phyloP scores from a whole-genome alignment of 805 yeast species.

The Candida berthetii region DNA sequence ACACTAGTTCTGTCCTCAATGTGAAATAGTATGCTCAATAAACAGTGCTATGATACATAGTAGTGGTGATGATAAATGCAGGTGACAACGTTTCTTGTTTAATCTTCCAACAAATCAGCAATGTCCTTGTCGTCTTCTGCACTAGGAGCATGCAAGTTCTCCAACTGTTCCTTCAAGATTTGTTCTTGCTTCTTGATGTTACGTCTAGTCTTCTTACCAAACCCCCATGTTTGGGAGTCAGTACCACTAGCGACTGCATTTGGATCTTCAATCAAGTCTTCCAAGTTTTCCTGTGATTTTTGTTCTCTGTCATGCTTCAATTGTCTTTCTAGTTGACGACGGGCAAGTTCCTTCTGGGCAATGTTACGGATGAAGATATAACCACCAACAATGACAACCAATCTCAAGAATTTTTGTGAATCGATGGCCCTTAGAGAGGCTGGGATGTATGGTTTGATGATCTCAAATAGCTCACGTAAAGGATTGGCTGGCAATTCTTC shows the following conservation, averaged over 20 bases:
- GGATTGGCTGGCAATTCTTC: background rate
- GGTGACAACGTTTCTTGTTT: slow-evolving; percentile 1
- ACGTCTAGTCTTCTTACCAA: slow-evolving; percentile 74
- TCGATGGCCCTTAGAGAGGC: slow-evolving; percentile 31
- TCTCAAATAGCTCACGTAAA: background rate
- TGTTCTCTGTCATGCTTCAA: slow-evolving; percentile 40
- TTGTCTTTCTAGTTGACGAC: slow-evolving; percentile 49
- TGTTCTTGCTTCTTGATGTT: slow-evolving; percentile 50
- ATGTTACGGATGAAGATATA: slow-evolving; percentile 54
- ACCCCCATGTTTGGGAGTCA: slow-evolving; percentile 52
- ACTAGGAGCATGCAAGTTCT: slow-evolving; percentile 39
- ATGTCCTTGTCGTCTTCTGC: slow-evolving; percentile 61
- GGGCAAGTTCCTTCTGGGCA: slow-evolving; percentile 50
- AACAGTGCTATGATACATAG: background rate
- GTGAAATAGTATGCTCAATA: background rate
- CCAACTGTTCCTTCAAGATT: slow-evolving; percentile 39
- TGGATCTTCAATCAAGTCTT: slow-evolving; percentile 26
- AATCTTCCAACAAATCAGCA: slow-evolving; percentile 60
- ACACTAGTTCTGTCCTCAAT: no score
- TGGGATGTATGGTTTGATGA: slow-evolving; percentile 8
- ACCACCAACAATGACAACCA: slow-evolving; percentile 53
- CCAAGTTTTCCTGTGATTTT: slow-evolving; percentile 27
- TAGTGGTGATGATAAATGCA: background rate
- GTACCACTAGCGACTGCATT: slow-evolving; percentile 31
- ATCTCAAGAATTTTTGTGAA: slow-evolving; percentile 38